A percentile compares a stretch with the other conserved stretches of the same genome.
These are phyloP conservation scores for Spergularia marina DNA, from an alignment of 148 eudicot species.

Conservation along the genomic window DNA sequence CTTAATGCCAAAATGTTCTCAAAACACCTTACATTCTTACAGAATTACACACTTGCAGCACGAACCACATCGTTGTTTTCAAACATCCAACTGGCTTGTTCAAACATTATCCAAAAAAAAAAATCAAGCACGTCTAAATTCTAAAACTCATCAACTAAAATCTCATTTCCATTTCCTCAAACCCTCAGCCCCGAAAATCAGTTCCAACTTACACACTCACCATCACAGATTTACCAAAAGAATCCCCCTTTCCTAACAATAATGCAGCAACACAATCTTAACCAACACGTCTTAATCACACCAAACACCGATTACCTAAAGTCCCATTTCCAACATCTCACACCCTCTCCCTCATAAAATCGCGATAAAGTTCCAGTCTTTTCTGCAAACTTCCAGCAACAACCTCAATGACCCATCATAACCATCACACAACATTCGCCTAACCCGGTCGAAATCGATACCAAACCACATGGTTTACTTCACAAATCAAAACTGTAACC, in stretches of 20 bases:
- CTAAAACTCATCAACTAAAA: neutral
- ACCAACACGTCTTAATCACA: neutral
- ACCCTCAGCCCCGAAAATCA: neutral
- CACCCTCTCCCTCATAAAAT: neutral
- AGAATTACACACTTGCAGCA: too few species aligned
- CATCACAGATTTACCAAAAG: neutral
- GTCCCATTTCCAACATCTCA: neutral
- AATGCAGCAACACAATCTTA: conserved; percentile 1
- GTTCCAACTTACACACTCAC: neutral
- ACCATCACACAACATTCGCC: neutral
- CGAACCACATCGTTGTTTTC: too few species aligned
- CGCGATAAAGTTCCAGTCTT: neutral
- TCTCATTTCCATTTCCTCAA: neutral
- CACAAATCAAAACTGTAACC: neutral
- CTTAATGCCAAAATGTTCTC: too few species aligned
- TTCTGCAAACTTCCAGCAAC: neutral
- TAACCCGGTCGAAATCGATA: too few species aligned
- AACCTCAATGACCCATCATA: neutral
- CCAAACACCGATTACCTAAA: neutral
- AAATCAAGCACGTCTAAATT: neutral
- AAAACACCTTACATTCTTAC: too few species aligned
- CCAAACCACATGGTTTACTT: neutral
- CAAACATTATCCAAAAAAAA: too few species aligned
- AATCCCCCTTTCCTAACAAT: too few species aligned
- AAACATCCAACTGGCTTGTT: too few species aligned